Conservation (phyloP, 371 early-diverging fungal species). For the Mortierella polycephala region DNA sequence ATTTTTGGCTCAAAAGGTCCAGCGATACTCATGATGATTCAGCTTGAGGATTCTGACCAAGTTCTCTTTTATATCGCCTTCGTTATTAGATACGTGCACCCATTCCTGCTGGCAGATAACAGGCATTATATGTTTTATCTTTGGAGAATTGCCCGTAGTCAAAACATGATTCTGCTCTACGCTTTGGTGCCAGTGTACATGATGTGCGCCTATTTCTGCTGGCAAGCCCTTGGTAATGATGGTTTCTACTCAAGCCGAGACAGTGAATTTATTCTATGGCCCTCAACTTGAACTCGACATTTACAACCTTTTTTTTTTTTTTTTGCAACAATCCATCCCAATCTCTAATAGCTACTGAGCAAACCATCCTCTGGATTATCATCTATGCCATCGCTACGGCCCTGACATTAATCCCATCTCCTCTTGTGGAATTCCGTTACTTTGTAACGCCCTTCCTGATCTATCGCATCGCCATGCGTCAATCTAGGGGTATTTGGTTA, state of each 20-base stretch:
- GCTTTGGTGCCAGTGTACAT: slow-evolving; percentile 76
- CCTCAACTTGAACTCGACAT: no score
- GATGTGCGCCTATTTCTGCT: slow-evolving; percentile 57
- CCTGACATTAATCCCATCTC: slow-evolving; percentile 87
- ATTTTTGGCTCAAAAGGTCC: not conserved
- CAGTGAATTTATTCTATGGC: no score
- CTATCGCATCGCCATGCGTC: slow-evolving; percentile 72
- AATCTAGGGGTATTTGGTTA: slow-evolving; percentile 26
- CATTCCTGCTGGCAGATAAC: slow-evolving; percentile 95
- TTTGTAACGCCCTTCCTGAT: slow-evolving; percentile 89
- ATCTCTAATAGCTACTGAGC: slow-evolving; percentile 44
- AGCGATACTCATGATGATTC: not conserved
- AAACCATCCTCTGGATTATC: slow-evolving; percentile 58
- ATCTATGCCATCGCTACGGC: slow-evolving; percentile 61
- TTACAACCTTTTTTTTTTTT: no score
- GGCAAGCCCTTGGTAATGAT: slow-evolving; percentile 54
- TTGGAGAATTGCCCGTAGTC: slow-evolving; percentile 83
- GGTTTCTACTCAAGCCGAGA: not conserved
- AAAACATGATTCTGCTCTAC: slow-evolving; percentile 68
- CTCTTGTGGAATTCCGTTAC: slow-evolving; percentile 95
- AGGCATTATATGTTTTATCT: slow-evolving; percentile 96
- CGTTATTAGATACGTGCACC: slow-evolving; percentile 81
- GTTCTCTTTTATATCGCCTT: not conserved
- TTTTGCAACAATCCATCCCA: not conserved
- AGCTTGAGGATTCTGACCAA: not conserved